These are phyloP conservation scores for Rachicladosporium sp. DNA, from an alignment of 2,329 filamentous ascomycete species.

Conservation along the genomic window DNA sequence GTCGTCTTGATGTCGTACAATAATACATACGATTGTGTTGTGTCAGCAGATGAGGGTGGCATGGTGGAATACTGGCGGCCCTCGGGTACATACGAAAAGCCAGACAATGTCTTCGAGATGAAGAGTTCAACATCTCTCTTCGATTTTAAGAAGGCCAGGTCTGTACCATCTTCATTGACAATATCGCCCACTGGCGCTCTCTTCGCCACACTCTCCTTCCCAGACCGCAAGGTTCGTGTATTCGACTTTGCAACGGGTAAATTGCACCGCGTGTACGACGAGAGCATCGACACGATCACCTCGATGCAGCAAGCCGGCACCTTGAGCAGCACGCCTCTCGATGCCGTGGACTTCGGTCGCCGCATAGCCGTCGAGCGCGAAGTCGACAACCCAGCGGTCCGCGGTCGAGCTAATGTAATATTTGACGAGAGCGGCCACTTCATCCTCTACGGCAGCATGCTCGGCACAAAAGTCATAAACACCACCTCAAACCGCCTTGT, in stretches of 20 bases:
- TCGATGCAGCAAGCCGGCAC: conserved; percentile 96
- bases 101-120: conserved; percentile 78
- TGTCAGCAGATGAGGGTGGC: conserved; percentile 77
- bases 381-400: conserved; percentile 56
- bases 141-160: conserved; percentile 91
- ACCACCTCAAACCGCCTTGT: conserved; percentile 91
- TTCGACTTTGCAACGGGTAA: conserved; percentile 89
- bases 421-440: conserved; percentile 97
- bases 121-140: conserved; percentile 93
- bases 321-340: conserved; percentile 58
- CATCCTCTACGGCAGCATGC: conserved; percentile 81
- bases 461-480: conserved; percentile 91
- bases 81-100: conserved; percentile 71
- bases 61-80: conserved; percentile 98
- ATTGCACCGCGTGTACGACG: conserved; percentile 84
- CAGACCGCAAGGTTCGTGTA: conserved; percentile 81
- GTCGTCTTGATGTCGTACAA: conserved; percentile 86
- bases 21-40: conserved; percentile 72
- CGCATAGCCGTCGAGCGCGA: conserved; percentile 78
- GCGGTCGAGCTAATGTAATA: conserved; percentile 67
- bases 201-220: conserved; percentile 81
- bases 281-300: conserved; percentile 76
- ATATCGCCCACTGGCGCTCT: conserved; percentile 77
- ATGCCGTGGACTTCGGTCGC: conserved; percentile 84
- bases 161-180: conserved; percentile 66